These are phyloP conservation scores for Russula emetica DNA, from an alignment of 768 basidiomycete genomes.

Conservation along the genomic window DNA sequence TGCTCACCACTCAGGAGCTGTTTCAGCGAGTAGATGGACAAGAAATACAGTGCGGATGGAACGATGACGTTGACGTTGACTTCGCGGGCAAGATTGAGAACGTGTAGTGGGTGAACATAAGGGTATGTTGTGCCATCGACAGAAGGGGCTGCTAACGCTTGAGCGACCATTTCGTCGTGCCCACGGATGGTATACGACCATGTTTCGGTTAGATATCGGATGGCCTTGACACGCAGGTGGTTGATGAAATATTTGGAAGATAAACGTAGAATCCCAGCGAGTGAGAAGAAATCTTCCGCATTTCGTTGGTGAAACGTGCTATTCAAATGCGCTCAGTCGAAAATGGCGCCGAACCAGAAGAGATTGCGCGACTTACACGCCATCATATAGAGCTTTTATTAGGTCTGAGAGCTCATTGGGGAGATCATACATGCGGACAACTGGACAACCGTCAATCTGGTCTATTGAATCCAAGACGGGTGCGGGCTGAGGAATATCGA, in stretches of 20 bases:
- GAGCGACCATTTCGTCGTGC: conserved; percentile 53
- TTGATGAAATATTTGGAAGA: conserved; percentile 57
- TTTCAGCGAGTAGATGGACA: conserved; percentile 51
- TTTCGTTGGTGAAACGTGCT: conserved; percentile 40
- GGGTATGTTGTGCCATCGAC: conserved; percentile 50
- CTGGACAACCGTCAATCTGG: conserved; percentile 44
- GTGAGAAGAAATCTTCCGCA: conserved; percentile 50
- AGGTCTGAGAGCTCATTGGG: conserved; percentile 48
- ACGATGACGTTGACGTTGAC: conserved; percentile 44
- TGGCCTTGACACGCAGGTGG: conserved; percentile 49
- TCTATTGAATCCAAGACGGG: conserved; percentile 32
- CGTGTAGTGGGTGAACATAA: conserved; percentile 54
- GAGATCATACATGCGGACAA: conserved; percentile 51
- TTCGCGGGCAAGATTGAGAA: conserved; percentile 53
- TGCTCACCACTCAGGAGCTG: conserved; percentile 49
- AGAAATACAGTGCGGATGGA: conserved; percentile 53
- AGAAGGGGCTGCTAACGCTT: conserved; percentile 42
- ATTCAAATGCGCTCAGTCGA: conserved; percentile 21
- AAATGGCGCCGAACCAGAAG: conserved; percentile 12
- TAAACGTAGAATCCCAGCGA: conserved; percentile 55
- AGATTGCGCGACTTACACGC: conserved; percentile 40
- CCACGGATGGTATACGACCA: conserved; percentile 53
- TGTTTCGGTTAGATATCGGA: conserved; percentile 44
- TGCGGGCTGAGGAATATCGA: conserved; percentile 44
- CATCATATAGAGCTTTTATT: conserved; percentile 54